These are phyloP conservation scores for Lasiodiplodia sp. DNA, from an alignment of 2,329 filamentous ascomycete species.

Conservation along the genomic window DNA sequence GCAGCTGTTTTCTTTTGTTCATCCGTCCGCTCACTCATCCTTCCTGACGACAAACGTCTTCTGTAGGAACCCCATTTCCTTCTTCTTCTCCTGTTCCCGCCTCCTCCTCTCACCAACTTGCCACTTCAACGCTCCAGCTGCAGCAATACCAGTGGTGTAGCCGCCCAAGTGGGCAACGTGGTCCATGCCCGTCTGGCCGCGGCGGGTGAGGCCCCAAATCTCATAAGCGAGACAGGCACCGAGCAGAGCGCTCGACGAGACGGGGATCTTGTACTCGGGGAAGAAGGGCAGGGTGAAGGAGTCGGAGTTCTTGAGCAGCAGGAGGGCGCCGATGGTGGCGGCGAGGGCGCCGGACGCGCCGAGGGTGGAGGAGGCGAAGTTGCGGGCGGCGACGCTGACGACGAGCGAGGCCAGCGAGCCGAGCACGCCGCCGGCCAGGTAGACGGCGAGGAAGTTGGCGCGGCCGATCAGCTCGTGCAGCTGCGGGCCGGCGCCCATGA, in stretches of 20 bases:
- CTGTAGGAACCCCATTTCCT: constrained; percentile 26
- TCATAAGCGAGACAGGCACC: constrained; percentile 39
- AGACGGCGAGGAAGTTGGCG: constrained; percentile 45
- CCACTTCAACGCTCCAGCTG: constrained; percentile 40
- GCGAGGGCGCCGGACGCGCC: constrained; percentile 46
- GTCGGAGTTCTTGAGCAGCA: constrained; percentile 43
- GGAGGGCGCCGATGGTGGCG: constrained; percentile 42
- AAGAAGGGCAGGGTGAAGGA: constrained; percentile 40
- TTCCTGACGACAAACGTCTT: neutral
- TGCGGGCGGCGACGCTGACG: constrained; percentile 42
- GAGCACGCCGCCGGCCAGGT: constrained; percentile 42
- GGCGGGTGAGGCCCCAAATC: constrained; percentile 34
- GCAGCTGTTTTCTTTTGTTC: neutral
- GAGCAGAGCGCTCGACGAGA: constrained; percentile 43
- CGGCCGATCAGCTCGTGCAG: constrained; percentile 46
- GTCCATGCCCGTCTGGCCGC: constrained; percentile 36
- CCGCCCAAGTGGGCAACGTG: constrained; percentile 49
- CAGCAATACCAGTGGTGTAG: constrained; percentile 37
- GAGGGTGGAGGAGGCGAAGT: constrained; percentile 39
- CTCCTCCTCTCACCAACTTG: constrained; percentile 32
- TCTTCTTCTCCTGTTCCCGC: constrained; percentile 29
- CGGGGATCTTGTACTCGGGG: constrained; percentile 33
- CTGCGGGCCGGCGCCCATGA: constrained; percentile 70
- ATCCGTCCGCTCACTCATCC: neutral
- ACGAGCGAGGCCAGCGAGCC: constrained; percentile 38